Evolutionary conservation across 83 land plant species (phyloP).

Genomic region (Picea mariana): DNA sequence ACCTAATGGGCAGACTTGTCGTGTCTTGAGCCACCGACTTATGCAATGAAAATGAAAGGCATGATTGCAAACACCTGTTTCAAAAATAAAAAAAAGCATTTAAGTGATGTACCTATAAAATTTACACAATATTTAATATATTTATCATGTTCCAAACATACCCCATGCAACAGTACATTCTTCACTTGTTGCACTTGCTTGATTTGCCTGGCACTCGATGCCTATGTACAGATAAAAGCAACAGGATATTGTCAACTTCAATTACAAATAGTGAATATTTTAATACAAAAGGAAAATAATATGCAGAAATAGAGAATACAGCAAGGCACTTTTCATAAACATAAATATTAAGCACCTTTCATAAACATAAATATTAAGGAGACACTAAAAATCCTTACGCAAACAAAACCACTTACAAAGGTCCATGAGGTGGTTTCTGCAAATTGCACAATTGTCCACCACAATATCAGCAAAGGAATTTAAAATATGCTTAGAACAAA

Average conservation of each 20-base stretch:
- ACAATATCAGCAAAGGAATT: conserved; percentile 83
- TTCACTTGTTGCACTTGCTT: conserved; percentile 71
- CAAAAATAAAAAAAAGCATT: neutral
- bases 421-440: conserved; percentile 99
- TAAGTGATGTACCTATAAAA: neutral
- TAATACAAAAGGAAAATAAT: neutral
- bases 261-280: neutral
- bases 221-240: conserved; percentile 21
- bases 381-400: neutral
- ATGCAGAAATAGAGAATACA: neutral
- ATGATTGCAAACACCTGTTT: conserved; percentile 82
- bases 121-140: no score
- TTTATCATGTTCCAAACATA: conserved; percentile 14
- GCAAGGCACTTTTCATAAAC: no score
- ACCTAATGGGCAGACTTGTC: conserved; percentile 88
- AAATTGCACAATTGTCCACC: conserved; percentile 99
- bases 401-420: conserved; percentile 62
- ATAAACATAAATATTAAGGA: neutral
- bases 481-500: neutral
- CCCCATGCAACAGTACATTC: conserved; percentile 79
- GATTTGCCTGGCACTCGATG: conserved; percentile 70
- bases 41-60: conserved; percentile 88
- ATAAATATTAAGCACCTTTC: no score
- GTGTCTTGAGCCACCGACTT: conserved; percentile 87
- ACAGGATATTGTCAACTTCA: neutral